Percentiles rank a stretch among this genome's conserved stretches.
These are phyloP conservation scores for Xylogone sp. DNA, from an alignment of 2,329 filamentous ascomycete genomes.

Conservation along the genomic window DNA sequence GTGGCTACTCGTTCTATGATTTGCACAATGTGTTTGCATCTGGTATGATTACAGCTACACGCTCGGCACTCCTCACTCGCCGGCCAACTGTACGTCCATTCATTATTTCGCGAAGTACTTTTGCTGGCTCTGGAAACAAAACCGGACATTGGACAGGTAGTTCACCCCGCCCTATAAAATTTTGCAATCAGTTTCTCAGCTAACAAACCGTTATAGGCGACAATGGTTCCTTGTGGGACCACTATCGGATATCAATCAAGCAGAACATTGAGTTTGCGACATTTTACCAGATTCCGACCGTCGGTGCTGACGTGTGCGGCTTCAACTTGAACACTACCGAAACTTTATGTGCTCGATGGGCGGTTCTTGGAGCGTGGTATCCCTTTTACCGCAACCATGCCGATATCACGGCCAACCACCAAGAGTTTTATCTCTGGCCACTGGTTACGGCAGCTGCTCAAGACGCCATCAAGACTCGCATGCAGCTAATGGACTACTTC, in stretches of 20 bases:
- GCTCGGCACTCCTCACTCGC: conserved; percentile 59
- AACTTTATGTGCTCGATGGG: conserved; percentile 66
- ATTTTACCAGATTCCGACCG: conserved; percentile 45
- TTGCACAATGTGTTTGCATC: conserved; percentile 70
- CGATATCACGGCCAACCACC: conserved; percentile 36
- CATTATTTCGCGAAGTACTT: conserved; percentile 70
- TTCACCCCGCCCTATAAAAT: neutral
- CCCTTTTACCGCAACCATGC: conserved; percentile 72
- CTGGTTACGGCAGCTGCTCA: conserved; percentile 57
- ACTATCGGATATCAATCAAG: conserved; percentile 44
- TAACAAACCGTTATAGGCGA: conserved; percentile 35
- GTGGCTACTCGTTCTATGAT: conserved; percentile 64
- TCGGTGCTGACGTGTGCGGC: conserved; percentile 53
- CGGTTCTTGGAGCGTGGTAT: conserved; percentile 64
- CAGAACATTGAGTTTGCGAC: conserved; percentile 39
- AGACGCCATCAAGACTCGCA: conserved; percentile 64
- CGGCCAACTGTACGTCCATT: conserved; percentile 61
- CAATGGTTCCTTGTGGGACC: conserved; percentile 51
- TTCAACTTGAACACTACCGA: conserved; percentile 56
- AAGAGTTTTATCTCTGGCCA: conserved; percentile 69
- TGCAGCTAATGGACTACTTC: conserved; percentile 69
- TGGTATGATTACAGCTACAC: conserved; percentile 65
- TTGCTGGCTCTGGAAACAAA: conserved; percentile 62
- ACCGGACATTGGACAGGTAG: conserved; percentile 35
- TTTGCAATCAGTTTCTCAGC: conserved; percentile 36